Evolutionary conservation across 345 rosid species (phyloP).

Genomic region (Durio zibethinus): DNA sequence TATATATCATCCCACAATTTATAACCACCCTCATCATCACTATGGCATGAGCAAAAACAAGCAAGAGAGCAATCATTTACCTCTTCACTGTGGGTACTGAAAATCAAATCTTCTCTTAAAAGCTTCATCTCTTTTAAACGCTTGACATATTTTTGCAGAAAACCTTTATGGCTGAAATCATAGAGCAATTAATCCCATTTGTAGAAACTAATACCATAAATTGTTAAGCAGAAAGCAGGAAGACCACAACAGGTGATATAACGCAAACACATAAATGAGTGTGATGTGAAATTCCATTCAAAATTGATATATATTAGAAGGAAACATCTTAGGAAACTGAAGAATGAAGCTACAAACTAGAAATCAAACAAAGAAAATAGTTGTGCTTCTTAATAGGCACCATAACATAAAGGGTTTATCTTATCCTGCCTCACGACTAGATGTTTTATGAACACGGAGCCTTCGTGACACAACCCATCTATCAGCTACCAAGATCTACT

Average conservation of each 20-base stretch:
- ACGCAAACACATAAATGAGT: not conserved
- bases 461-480: not conserved
- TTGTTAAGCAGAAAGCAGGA: not conserved
- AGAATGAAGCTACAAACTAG: not conserved
- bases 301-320: not conserved
- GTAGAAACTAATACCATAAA: slow-evolving; percentile 11
- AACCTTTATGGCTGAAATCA: slow-evolving; percentile 76
- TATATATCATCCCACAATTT: not conserved
- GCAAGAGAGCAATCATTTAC: slow-evolving; percentile 34
- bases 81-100: slow-evolving; percentile 85
- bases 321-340: not conserved
- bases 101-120: slow-evolving; percentile 81
- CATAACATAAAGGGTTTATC: not conserved
- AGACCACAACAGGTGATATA: not conserved
- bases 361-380: not conserved
- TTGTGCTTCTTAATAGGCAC: not conserved
- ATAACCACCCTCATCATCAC: not conserved
- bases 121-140: slow-evolving; percentile 67
- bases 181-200: slow-evolving; percentile 18
- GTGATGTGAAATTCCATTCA: not conserved
- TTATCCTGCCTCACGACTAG: not conserved
- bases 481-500: not conserved
- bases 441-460: not conserved
- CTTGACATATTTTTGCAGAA: slow-evolving; percentile 65
- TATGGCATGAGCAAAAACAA: not conserved